A percentile compares a stretch with the other conserved stretches of the same genome.
phyloP scores from a whole-genome alignment of 306 rosid genomes.

The Coriaria nepalensis region DNA sequence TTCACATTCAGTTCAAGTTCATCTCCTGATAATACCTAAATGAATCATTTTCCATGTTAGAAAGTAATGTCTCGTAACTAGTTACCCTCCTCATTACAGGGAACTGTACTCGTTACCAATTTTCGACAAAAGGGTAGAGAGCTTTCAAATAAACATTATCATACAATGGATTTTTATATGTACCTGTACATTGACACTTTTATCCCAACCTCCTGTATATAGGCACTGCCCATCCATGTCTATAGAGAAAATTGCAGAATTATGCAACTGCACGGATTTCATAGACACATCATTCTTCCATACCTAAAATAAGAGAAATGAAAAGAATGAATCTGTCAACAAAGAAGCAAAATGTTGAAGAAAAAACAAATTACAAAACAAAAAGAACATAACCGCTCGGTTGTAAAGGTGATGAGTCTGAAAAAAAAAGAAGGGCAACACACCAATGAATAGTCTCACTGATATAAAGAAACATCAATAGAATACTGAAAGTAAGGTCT shows the following conservation, averaged over 20 bases:
- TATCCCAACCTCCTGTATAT: slow-evolving; percentile 85
- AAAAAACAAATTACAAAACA: no score
- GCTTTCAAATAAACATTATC: slow-evolving; percentile 1
- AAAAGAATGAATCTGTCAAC: slow-evolving; percentile 10
- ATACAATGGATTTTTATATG: slow-evolving; percentile 13
- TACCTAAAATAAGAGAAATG: slow-evolving; percentile 37
- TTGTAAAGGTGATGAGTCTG: no score
- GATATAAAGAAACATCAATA: no score
- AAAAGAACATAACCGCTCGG: no score
- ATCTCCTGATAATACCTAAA: slow-evolving; percentile 60
- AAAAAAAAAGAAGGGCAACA: neutral
- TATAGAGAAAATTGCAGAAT: slow-evolving; percentile 55
- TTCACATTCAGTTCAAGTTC: slow-evolving; percentile 47
- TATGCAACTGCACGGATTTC: slow-evolving; percentile 43
- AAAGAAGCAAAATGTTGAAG: no score
- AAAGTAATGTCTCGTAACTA: neutral
- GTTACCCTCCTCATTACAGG: no score
- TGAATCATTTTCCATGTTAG: slow-evolving; percentile 6
- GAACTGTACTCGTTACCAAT: no score
- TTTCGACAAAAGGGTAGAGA: no score
- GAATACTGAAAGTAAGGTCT: slow-evolving; percentile 12
- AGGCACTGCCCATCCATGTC: slow-evolving; percentile 52
- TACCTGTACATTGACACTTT: slow-evolving; percentile 75
- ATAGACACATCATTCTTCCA: slow-evolving; percentile 68
- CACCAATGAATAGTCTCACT: no score